A percentile compares a stretch with the other conserved stretches of the same genome.
Conservation (phyloP, 164 flowering plant species). For the Sedum album region DNA sequence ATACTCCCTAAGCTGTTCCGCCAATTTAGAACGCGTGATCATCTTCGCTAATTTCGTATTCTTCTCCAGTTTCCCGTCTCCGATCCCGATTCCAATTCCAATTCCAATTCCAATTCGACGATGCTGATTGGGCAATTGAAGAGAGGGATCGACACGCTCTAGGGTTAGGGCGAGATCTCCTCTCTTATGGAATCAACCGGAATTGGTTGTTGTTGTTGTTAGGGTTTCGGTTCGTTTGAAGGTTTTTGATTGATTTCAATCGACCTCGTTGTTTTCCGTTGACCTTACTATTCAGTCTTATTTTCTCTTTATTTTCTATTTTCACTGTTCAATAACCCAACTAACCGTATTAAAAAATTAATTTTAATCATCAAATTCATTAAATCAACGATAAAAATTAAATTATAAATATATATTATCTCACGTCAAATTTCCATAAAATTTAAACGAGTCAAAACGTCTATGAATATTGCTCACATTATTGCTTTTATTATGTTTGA, state of each 20-base stretch:
- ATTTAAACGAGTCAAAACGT: no score
- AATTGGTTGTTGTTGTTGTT: background rate
- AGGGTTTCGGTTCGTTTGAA: conserved; percentile 3
- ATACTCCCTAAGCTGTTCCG: conserved; percentile 84
- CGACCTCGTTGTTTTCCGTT: background rate
- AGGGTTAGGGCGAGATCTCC: background rate
- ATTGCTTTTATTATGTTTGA: no score
- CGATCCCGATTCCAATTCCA: background rate
- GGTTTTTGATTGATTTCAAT: background rate
- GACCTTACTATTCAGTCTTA: background rate
- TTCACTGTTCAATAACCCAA: no score
- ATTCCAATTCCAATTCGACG: background rate
- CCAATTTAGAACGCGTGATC: conserved; percentile 90
- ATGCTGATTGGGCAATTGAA: background rate
- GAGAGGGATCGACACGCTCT: conserved; percentile 6
- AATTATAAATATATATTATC: no score
- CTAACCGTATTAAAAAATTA: no score
- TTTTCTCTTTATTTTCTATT: background rate
- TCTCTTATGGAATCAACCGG: background rate
- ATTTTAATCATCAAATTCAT: no score
- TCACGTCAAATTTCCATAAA: no score
- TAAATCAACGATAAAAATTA: no score
- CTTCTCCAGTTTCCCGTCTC: conserved; percentile 12
- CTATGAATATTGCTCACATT: no score
- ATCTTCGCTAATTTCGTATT: conserved; percentile 24